Evolutionary conservation across 306 rosid species (phyloP).

Genomic region (Rosa rugosa): DNA sequence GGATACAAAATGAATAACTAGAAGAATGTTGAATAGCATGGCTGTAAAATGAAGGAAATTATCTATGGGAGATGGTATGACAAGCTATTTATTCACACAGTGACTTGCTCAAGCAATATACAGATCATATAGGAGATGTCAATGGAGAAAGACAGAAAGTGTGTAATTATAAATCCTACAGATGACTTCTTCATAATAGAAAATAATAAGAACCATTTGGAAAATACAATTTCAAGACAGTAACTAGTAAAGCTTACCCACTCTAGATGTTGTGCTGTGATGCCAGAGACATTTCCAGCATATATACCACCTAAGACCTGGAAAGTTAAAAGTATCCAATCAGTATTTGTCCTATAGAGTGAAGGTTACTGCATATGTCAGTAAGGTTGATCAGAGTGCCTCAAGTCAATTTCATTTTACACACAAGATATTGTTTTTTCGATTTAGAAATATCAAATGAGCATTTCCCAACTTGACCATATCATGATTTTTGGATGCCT

Average conservation of each 20-base stretch:
- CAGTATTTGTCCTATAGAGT: constrained; percentile 4
- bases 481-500: background rate
- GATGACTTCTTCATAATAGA: background rate
- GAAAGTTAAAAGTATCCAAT: constrained; percentile 24
- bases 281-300: constrained; percentile 75
- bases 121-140: background rate
- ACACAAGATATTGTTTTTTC: background rate
- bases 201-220: background rate
- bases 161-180: background rate
- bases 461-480: constrained; percentile 13
- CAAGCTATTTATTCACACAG: background rate
- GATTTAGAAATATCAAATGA: background rate
- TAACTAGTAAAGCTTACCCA: constrained; percentile 53
- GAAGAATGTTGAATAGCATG: background rate
- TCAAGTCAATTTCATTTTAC: background rate
- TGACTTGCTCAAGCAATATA: background rate
- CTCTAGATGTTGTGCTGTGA: constrained; percentile 94
- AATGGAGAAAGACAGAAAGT: background rate
- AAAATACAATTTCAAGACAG: background rate
- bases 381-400: constrained; percentile 2
- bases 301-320: constrained; percentile 93
- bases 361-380: background rate
- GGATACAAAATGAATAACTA: constrained; percentile 23
- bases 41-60: constrained; percentile 8
- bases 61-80: background rate